Evolutionary conservation across 1,284 basidiomycete genomes (phyloP).

Genomic region (Cutaneotrichosporon spelunceum): DNA sequence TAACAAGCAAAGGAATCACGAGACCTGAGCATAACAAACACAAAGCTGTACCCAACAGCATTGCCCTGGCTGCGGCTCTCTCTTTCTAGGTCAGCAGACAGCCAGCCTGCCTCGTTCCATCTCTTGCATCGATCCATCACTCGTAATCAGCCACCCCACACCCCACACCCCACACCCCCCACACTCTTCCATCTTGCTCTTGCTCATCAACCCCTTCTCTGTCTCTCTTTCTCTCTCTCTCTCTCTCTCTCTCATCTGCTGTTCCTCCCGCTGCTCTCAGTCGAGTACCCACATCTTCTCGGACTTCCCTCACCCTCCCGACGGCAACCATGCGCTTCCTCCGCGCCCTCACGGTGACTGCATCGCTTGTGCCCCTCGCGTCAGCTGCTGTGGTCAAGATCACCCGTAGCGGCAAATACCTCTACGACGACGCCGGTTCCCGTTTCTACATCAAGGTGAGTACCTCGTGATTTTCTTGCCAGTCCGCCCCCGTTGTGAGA

Average conservation of each 20-base stretch:
- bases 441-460: conserved; percentile 78
- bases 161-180: not conserved
- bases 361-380: conserved; percentile 23
- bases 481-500: not conserved
- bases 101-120: no score
- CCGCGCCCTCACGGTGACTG: conserved; percentile 12
- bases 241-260: not conserved
- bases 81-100: no score
- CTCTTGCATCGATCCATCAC: not conserved
- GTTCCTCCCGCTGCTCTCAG: not conserved
- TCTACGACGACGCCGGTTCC: conserved; percentile 66
- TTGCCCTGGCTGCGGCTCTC: no score
- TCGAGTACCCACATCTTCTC: not conserved
- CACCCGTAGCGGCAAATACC: conserved; percentile 59
- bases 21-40: no score
- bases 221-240: conserved; percentile 1
- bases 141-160: not conserved
- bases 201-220: not conserved
- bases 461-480: not conserved
- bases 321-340: conserved; percentile 16
- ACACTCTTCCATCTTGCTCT: not conserved
- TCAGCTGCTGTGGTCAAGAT: conserved; percentile 41
- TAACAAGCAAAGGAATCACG: not conserved
- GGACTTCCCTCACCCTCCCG: not conserved
- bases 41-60: no score